Percentiles rank a stretch among this genome's conserved stretches.
Conservation (phyloP, 805 yeast species). For the Ogataea paraovalis region DNA sequence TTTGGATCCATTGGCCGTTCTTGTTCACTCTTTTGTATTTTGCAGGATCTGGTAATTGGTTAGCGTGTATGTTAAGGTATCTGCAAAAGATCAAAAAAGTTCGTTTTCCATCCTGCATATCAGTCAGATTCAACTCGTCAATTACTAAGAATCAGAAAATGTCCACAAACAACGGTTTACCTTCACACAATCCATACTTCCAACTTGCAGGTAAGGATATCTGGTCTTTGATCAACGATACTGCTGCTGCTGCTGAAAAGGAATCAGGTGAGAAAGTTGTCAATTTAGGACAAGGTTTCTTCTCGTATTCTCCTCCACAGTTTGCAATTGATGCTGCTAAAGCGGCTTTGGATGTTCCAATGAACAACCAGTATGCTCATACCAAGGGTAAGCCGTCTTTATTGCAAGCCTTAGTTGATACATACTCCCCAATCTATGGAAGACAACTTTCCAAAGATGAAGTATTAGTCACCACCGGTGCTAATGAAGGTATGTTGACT, state of each 20-base stretch:
- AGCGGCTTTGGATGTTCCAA: conserved; percentile 65
- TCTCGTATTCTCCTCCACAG: conserved; percentile 93
- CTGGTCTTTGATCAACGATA: conserved; percentile 92
- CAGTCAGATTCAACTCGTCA: neutral
- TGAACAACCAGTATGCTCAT: conserved; percentile 88
- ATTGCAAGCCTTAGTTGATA: conserved; percentile 61
- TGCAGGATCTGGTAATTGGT: too few relatives aligned
- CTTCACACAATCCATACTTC: conserved; percentile 63
- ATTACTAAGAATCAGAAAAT: neutral
- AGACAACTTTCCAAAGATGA: conserved; percentile 53
- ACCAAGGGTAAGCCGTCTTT: conserved; percentile 83
- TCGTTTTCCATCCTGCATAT: neutral
- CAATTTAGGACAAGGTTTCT: conserved; percentile 95
- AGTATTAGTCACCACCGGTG: conserved; percentile 88
- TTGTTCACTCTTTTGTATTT: too few relatives aligned
- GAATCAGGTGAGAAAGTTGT: conserved; percentile 72
- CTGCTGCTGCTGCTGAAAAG: conserved; percentile 79
- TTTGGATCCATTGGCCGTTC: too few relatives aligned
- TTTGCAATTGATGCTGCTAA: conserved; percentile 84
- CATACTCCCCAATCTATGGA: conserved; percentile 67
- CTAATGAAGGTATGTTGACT: conserved; percentile 91
- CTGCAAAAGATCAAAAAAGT: neutral
- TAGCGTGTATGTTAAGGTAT: neutral
- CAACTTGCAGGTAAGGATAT: conserved; percentile 78
- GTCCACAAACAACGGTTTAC: conserved; percentile 20